Evolutionary conservation across 176 grass and related monocot genomes (phyloP), one percentile per base, ranked within the genome.

Genomic region (Oryza glumipatula): DNA sequence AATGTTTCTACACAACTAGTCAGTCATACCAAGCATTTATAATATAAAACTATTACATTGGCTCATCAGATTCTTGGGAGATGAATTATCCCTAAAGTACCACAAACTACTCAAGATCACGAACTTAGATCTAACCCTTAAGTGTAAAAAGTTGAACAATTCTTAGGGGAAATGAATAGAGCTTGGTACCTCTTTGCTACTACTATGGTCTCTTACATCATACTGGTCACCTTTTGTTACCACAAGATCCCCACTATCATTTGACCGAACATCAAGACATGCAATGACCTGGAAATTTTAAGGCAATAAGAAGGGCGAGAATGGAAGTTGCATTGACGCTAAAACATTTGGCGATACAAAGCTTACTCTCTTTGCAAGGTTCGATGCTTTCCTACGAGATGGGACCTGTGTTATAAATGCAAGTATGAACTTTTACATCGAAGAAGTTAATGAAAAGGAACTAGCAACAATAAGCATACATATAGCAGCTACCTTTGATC

Each of bases 181-280:
- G 33, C 9, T 76, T 43, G n/a, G 38, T 87, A 99, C 93, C 96
- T 96, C 89, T 83, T 96, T 88, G 67, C 86, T 85, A 73, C 91
- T 91, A 66, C 77, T 88, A 68, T 84, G 82, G 76, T 99, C 96
- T 92, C 96, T 99, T 82, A 99, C 96, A 79, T 99, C 93, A 88
- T 99, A 99, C 44, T 99, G 96, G 82, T 99, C 96, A 21, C 96
- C 96, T 91, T 96, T 99, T 76, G 96, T 99, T 52, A 99, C 96
- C 76, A 99, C 96, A 85, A 98, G 93, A 92, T 99, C 96, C 17
- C 93, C 96, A 23, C 89, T 96, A 75, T 98, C 96, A 86, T 99
- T 99, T 75, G 96, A 88, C 71, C 93, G 90, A 81, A 99, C 93
- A 96, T 99, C 96, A 84, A 99, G 93, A 52, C 96, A 99, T 81